Percentiles rank a stretch among this genome's conserved stretches.
These are phyloP conservation scores for Ceratocystis cacaofunesta DNA, from an alignment of 2,329 filamentous ascomycete species.

Conservation along the genomic window DNA sequence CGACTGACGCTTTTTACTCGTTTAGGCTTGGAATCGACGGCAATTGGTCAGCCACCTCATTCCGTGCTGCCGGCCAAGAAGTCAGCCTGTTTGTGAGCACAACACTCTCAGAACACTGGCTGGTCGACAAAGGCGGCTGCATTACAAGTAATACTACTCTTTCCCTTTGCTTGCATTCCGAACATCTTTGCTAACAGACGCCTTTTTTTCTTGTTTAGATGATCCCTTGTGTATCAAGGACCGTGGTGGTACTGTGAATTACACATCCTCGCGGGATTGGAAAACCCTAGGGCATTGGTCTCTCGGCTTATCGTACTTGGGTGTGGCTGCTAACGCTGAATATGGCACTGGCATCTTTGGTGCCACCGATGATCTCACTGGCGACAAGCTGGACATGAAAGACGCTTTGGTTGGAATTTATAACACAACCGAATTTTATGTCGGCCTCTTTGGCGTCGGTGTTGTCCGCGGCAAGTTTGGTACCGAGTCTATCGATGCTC, in stretches of 20 bases:
- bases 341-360: slow-evolving; percentile 44
- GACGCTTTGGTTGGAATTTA: slow-evolving; percentile 35
- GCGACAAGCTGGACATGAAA: slow-evolving; percentile 29
- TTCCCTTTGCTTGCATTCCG: not conserved
- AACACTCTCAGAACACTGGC: slow-evolving; percentile 56
- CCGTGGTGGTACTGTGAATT: slow-evolving; percentile 45
- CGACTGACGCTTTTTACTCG: not conserved
- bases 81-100: slow-evolving; percentile 43
- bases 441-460: slow-evolving; percentile 42
- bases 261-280: slow-evolving; percentile 42
- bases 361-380: slow-evolving; percentile 27
- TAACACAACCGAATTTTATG: slow-evolving; percentile 41
- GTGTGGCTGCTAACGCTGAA: slow-evolving; percentile 43
- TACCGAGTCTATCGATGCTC: slow-evolving; percentile 33
- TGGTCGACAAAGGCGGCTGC: slow-evolving; percentile 45
- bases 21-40: slow-evolving; percentile 50
- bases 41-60: slow-evolving; percentile 54
- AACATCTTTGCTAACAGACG: not conserved
- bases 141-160: slow-evolving; percentile 28
- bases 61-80: slow-evolving; percentile 37
- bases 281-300: slow-evolving; percentile 42
- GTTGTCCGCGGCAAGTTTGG: slow-evolving; percentile 40
- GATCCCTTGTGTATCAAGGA: slow-evolving; percentile 38
- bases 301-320: slow-evolving; percentile 44
- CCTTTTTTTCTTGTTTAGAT: slow-evolving; percentile 21